Base-by-base conservation (phyloP, 2,329 filamentous ascomycete genomes). In the Venturia carpophila region DNA sequence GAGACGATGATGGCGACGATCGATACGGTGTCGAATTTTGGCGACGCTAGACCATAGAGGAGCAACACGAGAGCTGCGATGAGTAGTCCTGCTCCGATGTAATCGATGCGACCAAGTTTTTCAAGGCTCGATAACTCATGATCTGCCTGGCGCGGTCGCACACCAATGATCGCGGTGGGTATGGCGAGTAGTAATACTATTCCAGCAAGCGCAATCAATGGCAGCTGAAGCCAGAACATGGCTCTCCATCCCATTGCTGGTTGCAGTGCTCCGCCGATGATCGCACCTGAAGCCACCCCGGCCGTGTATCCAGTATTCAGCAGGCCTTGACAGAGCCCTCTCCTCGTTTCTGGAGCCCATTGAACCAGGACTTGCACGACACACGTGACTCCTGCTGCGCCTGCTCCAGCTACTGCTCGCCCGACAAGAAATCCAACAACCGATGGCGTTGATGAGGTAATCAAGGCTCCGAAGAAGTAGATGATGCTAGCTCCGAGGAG, bases 361-460 rank as follows among this genome's bases (percentile, higher is more conserved):
- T 93, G 87, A n/a, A 94, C 81, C 0, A 93, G 79, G 60, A 95
- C 90, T 60, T 91, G 84, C 0, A 87, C 83, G 7, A 92, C 82
- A 0, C 88, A 87, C 76, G 91, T 84, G 60, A 91, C 82, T 0
- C 89, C 89, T 2, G 87, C 87, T 19, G 83, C 87, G 0, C 90
- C 91, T 10, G 85, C 73, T 0, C 91, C 91, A 3, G 85, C 83
- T 19, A 92, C 71, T 1, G 83, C 83, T 58, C 91, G 82, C 0
- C 90, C 91, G 0, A 85, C 66, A 21, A 94, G 80, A 69, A 95
- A 94, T 3, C 79, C 75, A 1, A 76, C 71, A 63, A 92, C 84
- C 0, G 78, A 82, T 1, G 69, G 74, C 0, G 90, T 86, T 49
- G 79, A 77, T 0, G 87, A 83, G 0, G 87, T 87, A n/a, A 91